These are phyloP conservation scores for Talaromyces proteolyticus DNA, from an alignment of 495 filamentous ascomycete species.

Conservation along the genomic window DNA sequence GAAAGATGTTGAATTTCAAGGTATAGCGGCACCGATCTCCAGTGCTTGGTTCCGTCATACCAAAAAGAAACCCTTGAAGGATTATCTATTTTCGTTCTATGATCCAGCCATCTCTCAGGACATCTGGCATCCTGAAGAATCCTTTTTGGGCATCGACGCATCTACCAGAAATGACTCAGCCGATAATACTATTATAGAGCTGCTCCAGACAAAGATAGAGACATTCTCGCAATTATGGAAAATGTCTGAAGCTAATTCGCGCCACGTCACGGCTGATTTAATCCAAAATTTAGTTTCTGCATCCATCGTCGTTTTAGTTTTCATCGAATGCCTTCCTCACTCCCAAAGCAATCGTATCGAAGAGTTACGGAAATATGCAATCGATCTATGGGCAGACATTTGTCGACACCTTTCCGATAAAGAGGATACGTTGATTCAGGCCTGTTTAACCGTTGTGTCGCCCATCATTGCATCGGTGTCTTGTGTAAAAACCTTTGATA, in stretches of 20 bases:
- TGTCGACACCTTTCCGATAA: constrained; percentile 25
- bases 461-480: constrained; percentile 21
- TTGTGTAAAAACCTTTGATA: constrained; percentile 10
- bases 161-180: constrained; percentile 28
- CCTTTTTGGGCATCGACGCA: constrained; percentile 12
- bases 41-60: constrained; percentile 31
- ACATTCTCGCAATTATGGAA: constrained; percentile 39
- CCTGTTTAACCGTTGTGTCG: constrained; percentile 28
- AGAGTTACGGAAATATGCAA: constrained; percentile 24
- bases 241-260: constrained; percentile 30
- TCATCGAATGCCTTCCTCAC: constrained; percentile 28
- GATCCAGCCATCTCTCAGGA: constrained; percentile 16
- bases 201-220: constrained; percentile 39
- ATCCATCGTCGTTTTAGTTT: constrained; percentile 29
- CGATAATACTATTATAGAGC: constrained; percentile 36
- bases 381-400: constrained; percentile 26
- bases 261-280: constrained; percentile 39
- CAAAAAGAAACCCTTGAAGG: constrained; percentile 24
- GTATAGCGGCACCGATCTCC: constrained; percentile 21
- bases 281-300: constrained; percentile 42
- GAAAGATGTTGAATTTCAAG: constrained; percentile 15
- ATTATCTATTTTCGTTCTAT: constrained; percentile 29
- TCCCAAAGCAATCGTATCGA: constrained; percentile 18
- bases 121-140: constrained; percentile 20
- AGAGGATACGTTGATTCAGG: constrained; percentile 20